phyloP scores from a whole-genome alignment of 257 asterid genomes.

The Solanum sejunctum region DNA sequence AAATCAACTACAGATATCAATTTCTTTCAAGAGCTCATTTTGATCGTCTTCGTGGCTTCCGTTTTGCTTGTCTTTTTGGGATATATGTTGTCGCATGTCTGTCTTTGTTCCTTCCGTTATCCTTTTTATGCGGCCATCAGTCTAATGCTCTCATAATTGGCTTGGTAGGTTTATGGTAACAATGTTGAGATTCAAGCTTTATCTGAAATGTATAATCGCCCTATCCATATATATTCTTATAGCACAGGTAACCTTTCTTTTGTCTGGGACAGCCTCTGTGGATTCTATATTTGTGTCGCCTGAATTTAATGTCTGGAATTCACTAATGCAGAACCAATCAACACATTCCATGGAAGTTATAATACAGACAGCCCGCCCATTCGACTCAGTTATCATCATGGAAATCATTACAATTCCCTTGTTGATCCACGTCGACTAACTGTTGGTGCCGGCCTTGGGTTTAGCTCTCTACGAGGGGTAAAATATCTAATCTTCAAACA shows the following conservation, averaged over 20 bases:
- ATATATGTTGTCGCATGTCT: background rate
- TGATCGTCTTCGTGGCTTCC: background rate
- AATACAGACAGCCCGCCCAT: conserved; percentile 80
- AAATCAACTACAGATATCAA: background rate
- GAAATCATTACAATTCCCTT: conserved; percentile 95
- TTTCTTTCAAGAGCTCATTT: background rate
- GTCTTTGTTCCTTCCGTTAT: background rate
- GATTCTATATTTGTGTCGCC: background rate
- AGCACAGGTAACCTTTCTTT: conserved; percentile 54
- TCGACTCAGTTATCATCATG: conserved; percentile 87
- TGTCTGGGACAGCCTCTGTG: background rate
- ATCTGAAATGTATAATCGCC: conserved; percentile 96
- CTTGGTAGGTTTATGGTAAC: conserved; percentile 78
- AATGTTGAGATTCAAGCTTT: conserved; percentile 92
- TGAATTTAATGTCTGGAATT: background rate
- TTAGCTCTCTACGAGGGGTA: conserved; percentile 87
- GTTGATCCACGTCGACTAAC: conserved; percentile 82
- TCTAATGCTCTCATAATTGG: background rate
- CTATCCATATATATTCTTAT: conserved; percentile 90
- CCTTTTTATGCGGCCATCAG: background rate
- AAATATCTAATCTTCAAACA: background rate
- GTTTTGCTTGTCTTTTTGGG: background rate
- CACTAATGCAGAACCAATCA: conserved; percentile 67
- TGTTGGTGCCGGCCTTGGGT: conserved; percentile 93
- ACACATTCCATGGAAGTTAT: conserved; percentile 90